phyloP scores from a whole-genome alignment of 1,284 basidiomycete genomes.

The Sutorius eximius region DNA sequence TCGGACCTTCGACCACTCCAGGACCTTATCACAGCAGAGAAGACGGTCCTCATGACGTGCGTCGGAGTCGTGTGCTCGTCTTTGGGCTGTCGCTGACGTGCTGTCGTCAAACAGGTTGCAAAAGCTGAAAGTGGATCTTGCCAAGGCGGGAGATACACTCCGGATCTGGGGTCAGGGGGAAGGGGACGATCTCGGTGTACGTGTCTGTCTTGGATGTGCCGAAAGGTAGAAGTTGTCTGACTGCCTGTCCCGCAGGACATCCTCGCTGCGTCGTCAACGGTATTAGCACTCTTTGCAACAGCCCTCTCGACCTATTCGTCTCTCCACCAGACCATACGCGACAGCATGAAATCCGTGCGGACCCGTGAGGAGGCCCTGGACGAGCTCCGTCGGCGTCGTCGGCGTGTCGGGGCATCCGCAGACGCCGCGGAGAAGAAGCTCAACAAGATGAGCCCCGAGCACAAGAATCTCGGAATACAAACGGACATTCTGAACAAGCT shows the following conservation, averaged over 20 bases:
- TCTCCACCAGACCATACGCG: slow-evolving; percentile 74
- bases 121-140: slow-evolving; percentile 64
- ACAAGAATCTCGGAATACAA: slow-evolving; percentile 82
- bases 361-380: slow-evolving; percentile 85
- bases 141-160: slow-evolving; percentile 74
- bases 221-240: background rate
- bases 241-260: slow-evolving; percentile 60
- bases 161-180: slow-evolving; percentile 81
- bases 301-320: slow-evolving; percentile 73
- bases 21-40: slow-evolving; percentile 88
- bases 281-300: slow-evolving; percentile 70
- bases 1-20: slow-evolving; percentile 82
- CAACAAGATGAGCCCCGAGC: slow-evolving; percentile 86
- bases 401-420: slow-evolving; percentile 67
- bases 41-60: slow-evolving; percentile 74
- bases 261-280: slow-evolving; percentile 66
- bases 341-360: slow-evolving; percentile 76
- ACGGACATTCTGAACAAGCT: slow-evolving; percentile 75
- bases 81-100: background rate
- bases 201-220: slow-evolving; percentile 26
- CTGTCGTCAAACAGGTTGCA: slow-evolving; percentile 47
- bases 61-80: slow-evolving; percentile 30
- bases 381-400: slow-evolving; percentile 71
- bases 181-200: slow-evolving; percentile 82
- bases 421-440: slow-evolving; percentile 91